Evolutionary conservation across 306 rosid species (phyloP), one percentile per base, ranked within the genome.

Genomic region (Acacia acuminata): DNA sequence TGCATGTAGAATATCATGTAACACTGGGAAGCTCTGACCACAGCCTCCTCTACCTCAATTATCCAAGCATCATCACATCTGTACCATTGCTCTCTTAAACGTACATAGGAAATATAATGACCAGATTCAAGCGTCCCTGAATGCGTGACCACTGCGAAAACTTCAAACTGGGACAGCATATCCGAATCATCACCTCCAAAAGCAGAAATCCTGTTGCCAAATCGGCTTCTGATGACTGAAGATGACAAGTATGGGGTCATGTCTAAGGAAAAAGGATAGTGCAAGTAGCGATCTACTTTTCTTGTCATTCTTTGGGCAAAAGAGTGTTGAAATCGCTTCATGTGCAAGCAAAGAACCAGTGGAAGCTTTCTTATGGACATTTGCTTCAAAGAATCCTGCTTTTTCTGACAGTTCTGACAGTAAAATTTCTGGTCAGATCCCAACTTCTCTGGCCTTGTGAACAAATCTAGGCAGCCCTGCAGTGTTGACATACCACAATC

Each of bases 61-160:
- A 94, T 86, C 97, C 97, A 94, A 83, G 98, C 97, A 82, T 93
- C 94, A 24, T 93, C 98, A 16, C 98, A 95, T 77, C 82, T 90
- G 85, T 90, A 95, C 98, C 98, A 95, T 56, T 77, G 98, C 48
- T 86, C 84, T 60, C 83, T 83, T 75, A 95, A 80, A 22, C 96
- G 89, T 74, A 95, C 75, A 71, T 91, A 95, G 5, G 94, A 87
- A 82, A 93, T 87, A 74, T 95, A 95, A 73, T 95, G 98, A 72
- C 98, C 97, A 4, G 98, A 89, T 73, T 94, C 98, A 0, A 94
- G 91, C 0, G 96, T 89, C 76, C 98, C 97, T 0, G 97, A 87
- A 85, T 94, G 98, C 24, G 97, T 89, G 76, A 94, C 90, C 82
- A 93, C 94, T 0, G 98, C 98, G 36, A 90, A 91, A 77, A 94